Percentiles rank a stretch among this genome's conserved stretches.
Evolutionary conservation across 169 alveolate species (phyloP).

Genomic region (Plasmodium adleri): DNA sequence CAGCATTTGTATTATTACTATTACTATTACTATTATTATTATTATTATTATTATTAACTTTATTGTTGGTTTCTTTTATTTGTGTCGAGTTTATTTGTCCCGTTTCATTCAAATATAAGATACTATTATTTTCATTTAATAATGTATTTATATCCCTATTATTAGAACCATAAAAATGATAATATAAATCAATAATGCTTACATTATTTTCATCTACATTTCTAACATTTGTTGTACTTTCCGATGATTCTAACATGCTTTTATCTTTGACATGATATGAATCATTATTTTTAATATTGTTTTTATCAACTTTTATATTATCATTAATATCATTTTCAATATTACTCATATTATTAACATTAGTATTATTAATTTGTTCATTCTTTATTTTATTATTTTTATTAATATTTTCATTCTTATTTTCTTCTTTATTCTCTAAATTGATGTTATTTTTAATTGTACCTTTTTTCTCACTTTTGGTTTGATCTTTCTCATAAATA

Average conservation of each 20-base stretch:
- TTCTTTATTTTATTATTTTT: too few species aligned
- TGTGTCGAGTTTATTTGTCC: conserved; percentile 25
- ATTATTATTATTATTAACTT: neutral
- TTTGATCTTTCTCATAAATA: neutral
- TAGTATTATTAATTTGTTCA: too few species aligned
- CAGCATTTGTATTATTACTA: neutral
- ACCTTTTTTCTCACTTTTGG: conserved; percentile 13
- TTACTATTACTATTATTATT: neutral
- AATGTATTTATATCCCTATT: conserved; percentile 44
- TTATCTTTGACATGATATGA: conserved; percentile 47
- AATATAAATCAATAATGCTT: conserved; percentile 63
- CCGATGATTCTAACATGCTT: conserved; percentile 29
- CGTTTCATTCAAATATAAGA: conserved; percentile 52
- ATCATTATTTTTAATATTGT: conserved; percentile 1
- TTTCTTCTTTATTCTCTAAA: too few species aligned
- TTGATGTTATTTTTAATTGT: too few species aligned
- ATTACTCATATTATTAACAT: neutral
- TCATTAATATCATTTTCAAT: conserved; percentile 4
- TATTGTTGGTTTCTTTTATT: conserved; percentile 10
- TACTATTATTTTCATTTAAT: conserved; percentile 63
- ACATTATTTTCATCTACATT: conserved; percentile 40
- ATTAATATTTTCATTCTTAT: too few species aligned
- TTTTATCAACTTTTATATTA: neutral
- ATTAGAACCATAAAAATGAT: conserved; percentile 58
- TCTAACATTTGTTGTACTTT: neutral